phyloP scores from a whole-genome alignment of 2,329 filamentous ascomycete species.

The Penicillium sp. region DNA sequence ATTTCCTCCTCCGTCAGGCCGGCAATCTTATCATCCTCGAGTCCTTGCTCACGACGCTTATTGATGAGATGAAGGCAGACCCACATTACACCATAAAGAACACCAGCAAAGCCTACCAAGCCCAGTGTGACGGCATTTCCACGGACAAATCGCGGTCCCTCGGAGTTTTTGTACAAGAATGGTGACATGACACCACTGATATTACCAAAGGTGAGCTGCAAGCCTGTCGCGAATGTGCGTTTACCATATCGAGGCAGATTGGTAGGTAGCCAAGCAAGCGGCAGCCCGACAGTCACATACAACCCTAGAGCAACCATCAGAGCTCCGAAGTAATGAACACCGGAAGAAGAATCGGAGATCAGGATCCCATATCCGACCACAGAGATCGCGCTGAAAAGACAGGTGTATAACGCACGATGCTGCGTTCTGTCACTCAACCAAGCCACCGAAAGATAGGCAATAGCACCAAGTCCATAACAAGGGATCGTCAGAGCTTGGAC shows the following conservation, averaged over 20 bases:
- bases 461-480: constrained; percentile 71
- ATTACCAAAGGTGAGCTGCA: constrained; percentile 72
- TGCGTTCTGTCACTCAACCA: constrained; percentile 68
- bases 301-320: constrained; percentile 74
- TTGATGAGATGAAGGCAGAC: constrained; percentile 54
- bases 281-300: constrained; percentile 61
- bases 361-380: constrained; percentile 69
- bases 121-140: constrained; percentile 63
- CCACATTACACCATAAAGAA: constrained; percentile 58
- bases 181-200: constrained; percentile 70
- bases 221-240: constrained; percentile 67
- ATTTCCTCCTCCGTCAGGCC: constrained; percentile 44
- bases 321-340: constrained; percentile 73
- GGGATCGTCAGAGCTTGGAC: constrained; percentile 77
- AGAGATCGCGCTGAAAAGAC: constrained; percentile 62
- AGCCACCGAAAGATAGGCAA: constrained; percentile 66
- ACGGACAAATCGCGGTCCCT: constrained; percentile 59
- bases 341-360: constrained; percentile 59
- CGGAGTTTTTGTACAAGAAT: constrained; percentile 52
- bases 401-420: constrained; percentile 63
- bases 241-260: constrained; percentile 76
- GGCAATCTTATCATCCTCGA: constrained; percentile 40
- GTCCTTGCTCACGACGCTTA: constrained; percentile 35
- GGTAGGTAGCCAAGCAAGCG: constrained; percentile 59
- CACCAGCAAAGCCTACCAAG: constrained; percentile 56